Percentiles rank a stretch among this genome's conserved stretches.
Evolutionary conservation across 2,329 filamentous ascomycete genomes (phyloP).

Genomic region (Colletotrichum tropicale): DNA sequence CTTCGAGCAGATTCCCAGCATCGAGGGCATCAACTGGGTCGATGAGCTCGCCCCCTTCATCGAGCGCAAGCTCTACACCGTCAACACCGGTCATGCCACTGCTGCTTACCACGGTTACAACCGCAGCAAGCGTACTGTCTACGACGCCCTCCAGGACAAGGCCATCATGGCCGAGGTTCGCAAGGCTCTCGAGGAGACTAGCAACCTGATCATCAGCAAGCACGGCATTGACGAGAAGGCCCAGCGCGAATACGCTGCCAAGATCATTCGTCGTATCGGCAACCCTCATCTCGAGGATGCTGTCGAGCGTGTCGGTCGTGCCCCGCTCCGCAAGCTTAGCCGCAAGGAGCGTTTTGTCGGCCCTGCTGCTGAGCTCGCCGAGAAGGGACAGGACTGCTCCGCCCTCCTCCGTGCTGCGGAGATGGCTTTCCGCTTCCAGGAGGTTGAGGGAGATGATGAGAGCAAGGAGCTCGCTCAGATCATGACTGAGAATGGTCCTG

Average conservation of each 20-base stretch:
- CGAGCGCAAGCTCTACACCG: conserved; percentile 98
- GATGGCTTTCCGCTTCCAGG: conserved; percentile 94
- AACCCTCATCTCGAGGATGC: conserved; percentile 93
- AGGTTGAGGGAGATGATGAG: conserved; percentile 91
- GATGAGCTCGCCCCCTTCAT: conserved; percentile 92
- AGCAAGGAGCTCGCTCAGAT: conserved; percentile 84
- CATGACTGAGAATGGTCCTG: conserved; percentile 74
- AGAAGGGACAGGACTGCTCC: conserved; percentile 74
- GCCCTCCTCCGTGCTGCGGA: conserved; percentile 83
- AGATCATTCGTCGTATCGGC: conserved; percentile 90
- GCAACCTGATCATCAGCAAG: conserved; percentile 83
- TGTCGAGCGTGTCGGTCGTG: conserved; percentile 93
- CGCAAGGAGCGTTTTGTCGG: conserved; percentile 97
- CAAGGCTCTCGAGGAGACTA: conserved; percentile 83
- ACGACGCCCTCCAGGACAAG: conserved; percentile 83
- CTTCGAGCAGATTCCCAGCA: conserved; percentile 76
- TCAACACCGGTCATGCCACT: conserved; percentile 97
- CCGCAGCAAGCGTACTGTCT: conserved; percentile 83
- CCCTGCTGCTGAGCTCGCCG: conserved; percentile 86
- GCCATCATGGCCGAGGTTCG: conserved; percentile 82
- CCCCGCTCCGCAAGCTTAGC: conserved; percentile 89
- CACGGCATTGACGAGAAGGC: conserved; percentile 77
- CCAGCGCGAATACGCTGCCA: conserved; percentile 86
- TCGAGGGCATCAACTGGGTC: conserved; percentile 92
- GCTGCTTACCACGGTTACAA: conserved; percentile 95